phyloP scores from a whole-genome alignment of 2,329 filamentous ascomycete genomes.

The Microdochium paspali region DNA sequence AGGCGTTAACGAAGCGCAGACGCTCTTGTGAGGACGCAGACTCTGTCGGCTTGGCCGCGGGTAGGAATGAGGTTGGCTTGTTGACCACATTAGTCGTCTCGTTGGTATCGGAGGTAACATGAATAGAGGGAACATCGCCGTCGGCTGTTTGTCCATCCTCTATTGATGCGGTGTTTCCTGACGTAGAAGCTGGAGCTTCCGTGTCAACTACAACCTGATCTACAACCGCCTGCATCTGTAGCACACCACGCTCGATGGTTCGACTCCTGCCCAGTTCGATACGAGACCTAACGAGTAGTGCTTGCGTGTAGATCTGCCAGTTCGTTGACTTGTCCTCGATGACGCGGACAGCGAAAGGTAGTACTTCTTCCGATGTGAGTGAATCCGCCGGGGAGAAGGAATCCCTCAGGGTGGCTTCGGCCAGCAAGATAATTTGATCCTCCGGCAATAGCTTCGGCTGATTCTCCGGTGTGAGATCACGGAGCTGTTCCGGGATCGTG shows the following conservation, averaged over 20 bases:
- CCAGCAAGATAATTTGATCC: slow-evolving; percentile 85
- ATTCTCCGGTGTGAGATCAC: slow-evolving; percentile 60
- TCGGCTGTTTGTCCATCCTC: slow-evolving; percentile 11
- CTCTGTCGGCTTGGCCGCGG: slow-evolving; percentile 63
- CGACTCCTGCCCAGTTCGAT: slow-evolving; percentile 83
- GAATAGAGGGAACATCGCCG: slow-evolving; percentile 32
- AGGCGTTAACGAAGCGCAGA: slow-evolving; percentile 72
- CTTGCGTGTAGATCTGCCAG: slow-evolving; percentile 97
- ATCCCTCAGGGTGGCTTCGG: slow-evolving; percentile 81
- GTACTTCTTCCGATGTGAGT: slow-evolving; percentile 83
- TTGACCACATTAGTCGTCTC: slow-evolving; percentile 9
- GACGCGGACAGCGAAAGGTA: slow-evolving; percentile 84
- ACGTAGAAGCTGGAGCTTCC: slow-evolving; percentile 14
- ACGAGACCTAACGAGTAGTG: slow-evolving; percentile 76
- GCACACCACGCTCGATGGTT: slow-evolving; percentile 78
- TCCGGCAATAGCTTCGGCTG: slow-evolving; percentile 76
- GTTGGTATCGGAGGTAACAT: slow-evolving; percentile 26
- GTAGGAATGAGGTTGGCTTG: slow-evolving; percentile 70
- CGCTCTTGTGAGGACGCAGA: slow-evolving; percentile 70
- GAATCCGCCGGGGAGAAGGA: slow-evolving; percentile 74
- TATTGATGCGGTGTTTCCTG: slow-evolving; percentile 9
- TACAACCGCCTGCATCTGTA: slow-evolving; percentile 90
- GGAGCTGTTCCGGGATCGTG: slow-evolving; percentile 50
- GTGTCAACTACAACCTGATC: slow-evolving; percentile 91
- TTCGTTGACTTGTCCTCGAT: slow-evolving; percentile 84